These are phyloP conservation scores for Porcisia hertigi DNA, from an alignment of 208 protist species.

Conservation along the genomic window DNA sequence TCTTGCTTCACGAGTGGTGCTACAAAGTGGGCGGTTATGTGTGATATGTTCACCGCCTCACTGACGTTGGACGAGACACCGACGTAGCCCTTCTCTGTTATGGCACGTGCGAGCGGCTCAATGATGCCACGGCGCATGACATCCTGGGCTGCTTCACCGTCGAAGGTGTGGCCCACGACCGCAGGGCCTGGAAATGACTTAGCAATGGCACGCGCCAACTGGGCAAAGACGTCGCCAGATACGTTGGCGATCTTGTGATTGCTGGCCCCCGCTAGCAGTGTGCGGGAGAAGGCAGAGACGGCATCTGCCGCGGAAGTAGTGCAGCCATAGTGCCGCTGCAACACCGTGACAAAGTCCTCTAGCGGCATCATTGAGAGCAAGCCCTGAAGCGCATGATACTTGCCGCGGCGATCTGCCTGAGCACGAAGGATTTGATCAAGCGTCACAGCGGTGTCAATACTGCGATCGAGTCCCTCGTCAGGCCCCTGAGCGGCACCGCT, in stretches of 20 bases:
- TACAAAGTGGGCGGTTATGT: constrained; percentile 81
- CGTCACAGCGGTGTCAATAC: constrained; percentile 19
- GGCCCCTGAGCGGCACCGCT: neutral
- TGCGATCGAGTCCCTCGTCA: neutral
- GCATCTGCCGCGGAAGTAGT: constrained; percentile 1
- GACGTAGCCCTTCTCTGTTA: constrained; percentile 52
- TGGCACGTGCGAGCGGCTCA: constrained; percentile 50
- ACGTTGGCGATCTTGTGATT: constrained; percentile 88
- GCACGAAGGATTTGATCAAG: constrained; percentile 58
- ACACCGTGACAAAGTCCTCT: constrained; percentile 41
- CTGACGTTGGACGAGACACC: constrained; percentile 47
- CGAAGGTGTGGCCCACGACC: neutral
- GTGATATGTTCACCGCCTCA: constrained; percentile 56
- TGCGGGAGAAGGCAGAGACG: constrained; percentile 41
- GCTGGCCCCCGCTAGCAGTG: constrained; percentile 59
- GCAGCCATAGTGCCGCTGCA: constrained; percentile 35
- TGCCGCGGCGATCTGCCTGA: constrained; percentile 74
- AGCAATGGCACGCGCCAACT: constrained; percentile 30
- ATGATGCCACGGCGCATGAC: constrained; percentile 52
- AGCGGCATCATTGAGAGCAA: constrained; percentile 58
- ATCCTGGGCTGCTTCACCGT: neutral
- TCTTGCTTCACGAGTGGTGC: constrained; percentile 67
- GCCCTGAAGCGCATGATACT: constrained; percentile 85
- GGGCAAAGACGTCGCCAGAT: constrained; percentile 76
- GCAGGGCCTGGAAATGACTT: neutral